A percentile compares a stretch with the other conserved stretches of the same genome.
phyloP scores from a whole-genome alignment of 352 stramenopile genomes.

The Phytophthora foliorum region DNA sequence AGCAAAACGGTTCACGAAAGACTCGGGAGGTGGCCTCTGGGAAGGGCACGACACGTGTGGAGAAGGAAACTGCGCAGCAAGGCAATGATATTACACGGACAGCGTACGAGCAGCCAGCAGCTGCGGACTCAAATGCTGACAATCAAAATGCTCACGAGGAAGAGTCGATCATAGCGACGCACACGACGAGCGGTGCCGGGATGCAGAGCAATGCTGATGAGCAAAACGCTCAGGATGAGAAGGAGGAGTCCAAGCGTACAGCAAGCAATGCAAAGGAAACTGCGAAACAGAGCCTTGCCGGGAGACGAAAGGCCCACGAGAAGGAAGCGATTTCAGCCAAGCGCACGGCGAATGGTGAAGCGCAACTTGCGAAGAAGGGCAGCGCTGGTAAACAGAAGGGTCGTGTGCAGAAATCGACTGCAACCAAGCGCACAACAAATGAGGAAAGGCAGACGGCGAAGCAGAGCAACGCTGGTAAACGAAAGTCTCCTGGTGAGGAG shows the following conservation, averaged over 20 bases:
- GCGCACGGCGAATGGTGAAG: background rate
- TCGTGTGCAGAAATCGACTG: background rate
- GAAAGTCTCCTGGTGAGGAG: background rate
- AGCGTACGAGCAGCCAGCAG: background rate
- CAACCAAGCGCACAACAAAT: background rate
- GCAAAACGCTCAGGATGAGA: background rate
- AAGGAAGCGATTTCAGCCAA: background rate
- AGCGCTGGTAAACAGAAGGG: background rate
- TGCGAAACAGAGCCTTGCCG: background rate
- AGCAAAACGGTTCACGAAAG: background rate
- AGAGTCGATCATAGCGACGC: background rate
- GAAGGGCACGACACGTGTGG: background rate
- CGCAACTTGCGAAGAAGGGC: background rate
- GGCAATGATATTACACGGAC: background rate
- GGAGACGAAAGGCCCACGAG: background rate
- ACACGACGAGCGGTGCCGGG: background rate
- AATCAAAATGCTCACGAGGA: background rate
- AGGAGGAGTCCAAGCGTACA: background rate
- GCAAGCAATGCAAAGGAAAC: background rate
- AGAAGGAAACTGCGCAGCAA: slow-evolving; percentile 4
- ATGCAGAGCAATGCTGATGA: background rate
- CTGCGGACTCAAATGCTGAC: background rate
- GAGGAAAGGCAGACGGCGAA: background rate
- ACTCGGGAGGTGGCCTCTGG: background rate
- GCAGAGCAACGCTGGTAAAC: background rate